phyloP scores from a whole-genome alignment of 2,329 filamentous ascomycete genomes.

The Talaromyces sp. region DNA sequence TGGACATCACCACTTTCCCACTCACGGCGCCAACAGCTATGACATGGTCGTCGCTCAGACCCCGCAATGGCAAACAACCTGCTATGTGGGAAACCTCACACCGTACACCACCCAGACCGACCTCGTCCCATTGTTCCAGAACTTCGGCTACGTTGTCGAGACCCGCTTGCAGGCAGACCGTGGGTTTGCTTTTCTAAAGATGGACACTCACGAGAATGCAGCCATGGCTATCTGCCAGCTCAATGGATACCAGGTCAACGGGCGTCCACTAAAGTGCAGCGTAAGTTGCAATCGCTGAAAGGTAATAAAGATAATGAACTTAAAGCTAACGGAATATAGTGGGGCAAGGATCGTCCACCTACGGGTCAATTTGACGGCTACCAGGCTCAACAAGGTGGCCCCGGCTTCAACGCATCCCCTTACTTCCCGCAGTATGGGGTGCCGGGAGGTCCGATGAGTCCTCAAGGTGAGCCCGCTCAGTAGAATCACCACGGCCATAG shows the following conservation, averaged over 20 bases:
- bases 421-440: slow-evolving; percentile 96
- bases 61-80: slow-evolving; percentile 95
- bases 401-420: slow-evolving; percentile 64
- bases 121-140: slow-evolving; percentile 95
- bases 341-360: slow-evolving; percentile 97
- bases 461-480: slow-evolving; percentile 43
- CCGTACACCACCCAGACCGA: slow-evolving; percentile 97
- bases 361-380: slow-evolving; percentile 78
- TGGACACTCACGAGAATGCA: slow-evolving; percentile 97
- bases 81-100: slow-evolving; percentile 95
- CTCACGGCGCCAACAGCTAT: slow-evolving; percentile 93
- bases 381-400: slow-evolving; percentile 71
- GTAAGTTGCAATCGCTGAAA: slow-evolving; percentile 58
- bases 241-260: slow-evolving; percentile 97
- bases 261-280: slow-evolving; percentile 94
- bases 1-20: slow-evolving; percentile 96
- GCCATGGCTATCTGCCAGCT: slow-evolving; percentile 98
- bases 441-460: slow-evolving; percentile 60
- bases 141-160: slow-evolving; percentile 96
- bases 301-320: neutral
- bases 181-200: slow-evolving; percentile 98
- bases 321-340: slow-evolving; percentile 58
- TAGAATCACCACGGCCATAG: slow-evolving; percentile 4
- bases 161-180: slow-evolving; percentile 97
- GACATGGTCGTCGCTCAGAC: slow-evolving; percentile 96